A percentile compares a stretch with the other conserved stretches of the same genome.
These are phyloP conservation scores for Lentinula edodes DNA, from an alignment of 768 basidiomycete genomes.

Conservation along the genomic window DNA sequence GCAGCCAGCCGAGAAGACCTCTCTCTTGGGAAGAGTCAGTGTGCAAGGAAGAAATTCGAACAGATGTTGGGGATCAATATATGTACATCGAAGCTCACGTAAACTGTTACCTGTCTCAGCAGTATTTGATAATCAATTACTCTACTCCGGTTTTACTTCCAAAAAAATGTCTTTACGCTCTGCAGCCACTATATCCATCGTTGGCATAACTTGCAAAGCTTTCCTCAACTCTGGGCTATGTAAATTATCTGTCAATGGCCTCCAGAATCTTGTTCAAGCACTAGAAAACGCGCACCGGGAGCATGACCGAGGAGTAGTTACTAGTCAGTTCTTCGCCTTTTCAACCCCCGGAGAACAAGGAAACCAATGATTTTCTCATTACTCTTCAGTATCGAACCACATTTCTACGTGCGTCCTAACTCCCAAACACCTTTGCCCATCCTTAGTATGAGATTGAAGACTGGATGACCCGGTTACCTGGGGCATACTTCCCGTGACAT, in stretches of 20 bases:
- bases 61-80: not conserved
- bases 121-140: not conserved
- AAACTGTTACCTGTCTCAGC: not conserved
- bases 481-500: constrained; percentile 71
- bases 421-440: not conserved
- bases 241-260: constrained; percentile 65
- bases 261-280: constrained; percentile 58
- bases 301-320: constrained; percentile 61
- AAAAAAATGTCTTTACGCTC: constrained; percentile 38
- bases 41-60: not conserved
- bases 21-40: not conserved
- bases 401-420: constrained; percentile 70
- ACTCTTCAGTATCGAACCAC: constrained; percentile 77
- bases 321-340: constrained; percentile 38
- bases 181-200: constrained; percentile 46
- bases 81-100: not conserved
- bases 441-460: constrained; percentile 28
- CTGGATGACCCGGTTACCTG: constrained; percentile 84
- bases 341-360: not conserved
- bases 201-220: constrained; percentile 77
- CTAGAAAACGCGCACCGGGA: constrained; percentile 43
- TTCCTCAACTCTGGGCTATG: constrained; percentile 65
- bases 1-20: constrained; percentile 9
- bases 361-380: not conserved
- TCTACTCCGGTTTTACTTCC: not conserved